Base-by-base conservation (phyloP, 208 protist species). In the Acanthamoeba lenticulata region DNA sequence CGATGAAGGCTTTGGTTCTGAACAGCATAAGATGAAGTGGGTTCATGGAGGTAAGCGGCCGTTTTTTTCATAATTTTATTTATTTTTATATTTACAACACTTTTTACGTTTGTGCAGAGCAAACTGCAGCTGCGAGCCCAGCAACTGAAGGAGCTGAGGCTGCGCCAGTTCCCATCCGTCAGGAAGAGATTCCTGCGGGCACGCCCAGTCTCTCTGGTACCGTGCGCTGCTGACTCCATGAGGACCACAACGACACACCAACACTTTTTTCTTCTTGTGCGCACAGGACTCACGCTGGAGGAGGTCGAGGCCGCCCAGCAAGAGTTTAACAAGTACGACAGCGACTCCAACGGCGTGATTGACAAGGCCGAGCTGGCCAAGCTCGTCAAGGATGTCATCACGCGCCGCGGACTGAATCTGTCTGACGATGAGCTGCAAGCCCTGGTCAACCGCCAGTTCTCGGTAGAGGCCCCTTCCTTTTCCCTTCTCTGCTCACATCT, bases 21-120 rank as follows among this genome's bases (percentile, higher is more conserved):
- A 85, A 32, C 74, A 85, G 74, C 74, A 85, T 32, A 85, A 85
- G 74, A 85, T 85, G 74, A 85, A 85, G 74, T 85, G 74, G 74
- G 74, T 85, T 47, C 74, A 85, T 36, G 74, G 74, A 9, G 74
- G 74, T 85, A 57, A 9, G 13, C 19, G 49, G 9, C 19, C n/a
- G n/a, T n/a, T n/a, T n/a, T n/a, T n/a, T n/a, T n/a, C n/a, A n/a
- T n/a, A n/a, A n/a, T n/a, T n/a, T n/a, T n/a, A n/a, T n/a, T n/a
- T n/a, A n/a, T n/a, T n/a, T n/a, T n/a, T n/a, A n/a, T n/a, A n/a
- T n/a, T n/a, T n/a, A n/a, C n/a, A n/a, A n/a, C n/a, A n/a, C n/a
- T n/a, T n/a, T n/a, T n/a, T n/a, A n/a, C n/a, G n/a, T n/a, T n/a
- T n/a, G n/a, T n/a, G 21, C 52, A 60, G 52, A 60, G 52, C 52